Base-by-base conservation (phyloP, 306 rosid species). In the Fragaria nilgerrensis region DNA sequence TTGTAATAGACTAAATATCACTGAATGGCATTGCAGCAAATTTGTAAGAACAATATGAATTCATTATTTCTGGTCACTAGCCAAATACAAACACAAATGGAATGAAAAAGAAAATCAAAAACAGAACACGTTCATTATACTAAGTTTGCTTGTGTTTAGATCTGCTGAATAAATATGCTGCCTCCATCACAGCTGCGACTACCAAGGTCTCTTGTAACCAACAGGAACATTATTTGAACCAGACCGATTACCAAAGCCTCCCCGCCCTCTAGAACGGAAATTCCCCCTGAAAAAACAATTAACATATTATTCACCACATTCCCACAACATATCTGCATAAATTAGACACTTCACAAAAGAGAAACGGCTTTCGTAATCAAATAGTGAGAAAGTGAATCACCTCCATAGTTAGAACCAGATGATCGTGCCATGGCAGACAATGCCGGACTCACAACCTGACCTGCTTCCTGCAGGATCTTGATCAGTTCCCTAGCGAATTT, bases 391-490 rank as follows among this genome's bases (percentile, higher is more conserved):
- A 64, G 48, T 70, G 29, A 72, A 53, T 84, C 87, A 90, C 97
- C 97, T 82, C 85, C 85, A 19, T 64, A 74, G 84, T 87, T 78
- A 66, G 88, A 87, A 83, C 90, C 92, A 81, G 86, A 41, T 47
- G 92, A 86, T 17, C 92, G 89, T 77, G 87, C 79, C 86, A 95
- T 56, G 22, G 85, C 86, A 65, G 86, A 75, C 78, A 95, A 78
- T 56, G 91, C 81, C 29, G 97, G 93, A 85, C 73, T 77, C 82
- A 85, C 97, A 79, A 74, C 37, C 82, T 95, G 98, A 58, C 97
- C 92, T 41, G 96, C 97, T 82, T 90, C 97, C 77, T 87, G 92
- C 75, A 95, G 82, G 72, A 95, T 92, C 87, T 89, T 92, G 23
- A 91, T 79, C 81, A 95, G 86, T 7, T 92, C 93, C 84, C 89